Base-by-base conservation (phyloP, 441 rosid genomes). In the Biscutella laevigata region DNA sequence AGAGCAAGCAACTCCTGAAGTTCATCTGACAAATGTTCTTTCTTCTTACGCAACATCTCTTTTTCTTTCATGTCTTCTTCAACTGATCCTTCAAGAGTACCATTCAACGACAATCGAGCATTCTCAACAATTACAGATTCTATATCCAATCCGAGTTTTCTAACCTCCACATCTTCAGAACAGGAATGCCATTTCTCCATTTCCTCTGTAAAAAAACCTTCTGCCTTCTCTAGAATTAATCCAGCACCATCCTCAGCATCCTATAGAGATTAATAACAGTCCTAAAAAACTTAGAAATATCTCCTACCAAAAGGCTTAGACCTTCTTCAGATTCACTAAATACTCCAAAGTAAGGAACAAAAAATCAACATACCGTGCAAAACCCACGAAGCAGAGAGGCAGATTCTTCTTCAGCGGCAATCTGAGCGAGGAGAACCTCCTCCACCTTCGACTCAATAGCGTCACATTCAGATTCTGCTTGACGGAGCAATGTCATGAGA, bases 371-470 rank as follows among this genome's bases (percentile, higher is more conserved):
- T 51, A 88, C 94, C 78, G 55, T 62, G 10, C 83, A 77, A 61
- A 86, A 86, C 39, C 27, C 53, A 14, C 68, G 67, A 47, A 89
- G 84, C 55, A 83, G 68, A 32, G 83, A 58, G 0, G 87, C 82
- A 39, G 88, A 80, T 40, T 86, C 86, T 71, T 82, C 77, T 73
- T 83, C 97, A 5, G 77, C 83, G 13, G 74, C 70, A 50, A 89
- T 75, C 71, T 73, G 94, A 58, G 74, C 72, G 8, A 61, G 44
- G 20, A 86, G 78, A 66, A 65, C 82, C 49, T 76, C 61, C 14
- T 69, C 77, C 88, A 89, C 74, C 68, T 76, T 57, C 7, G 79
- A 75, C 61, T 86, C 86, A 48, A 83, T 21, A 50, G 78, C 75
- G 40, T 80, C 78, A n/a, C 82, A 83, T 15, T 70, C 75, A 32